Base-by-base conservation (phyloP, 164 flowering plant genomes). In the Cinnamomum micranthum region DNA sequence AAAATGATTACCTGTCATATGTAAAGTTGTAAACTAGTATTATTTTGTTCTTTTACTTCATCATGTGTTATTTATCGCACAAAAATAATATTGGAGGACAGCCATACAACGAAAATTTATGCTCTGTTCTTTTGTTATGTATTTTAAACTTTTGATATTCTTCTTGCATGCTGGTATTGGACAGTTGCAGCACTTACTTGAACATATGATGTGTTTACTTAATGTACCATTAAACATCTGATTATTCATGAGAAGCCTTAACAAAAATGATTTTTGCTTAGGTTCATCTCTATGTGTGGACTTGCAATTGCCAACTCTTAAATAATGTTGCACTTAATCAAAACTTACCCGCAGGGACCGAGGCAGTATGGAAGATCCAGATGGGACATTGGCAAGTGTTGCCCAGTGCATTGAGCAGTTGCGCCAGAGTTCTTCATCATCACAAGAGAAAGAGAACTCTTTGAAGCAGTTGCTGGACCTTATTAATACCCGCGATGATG, bases 321-420 rank as follows among this genome's bases (percentile, higher is more conserved):
- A 27, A n/a, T 31, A 20, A 72, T 33, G 51, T 28, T 2, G n/a
- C 55, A 68, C 50, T 50, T 22, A 41, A 58, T 14, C 60, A 25
- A 65, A n/a, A 5, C 74, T 63, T 50, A 67, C 55, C 50, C 82
- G 80, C 89, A 94, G 99, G 75, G 98, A 94, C 67, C 90, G 97
- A 25, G 85, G 74, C 12, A 71, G 85, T 81, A 90, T 96, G 97
- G 98, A 96, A 83, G 99, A 96, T 81, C 91, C 94, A 59, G 99
- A 96, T 86, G 98, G 98, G 71, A 94, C 97, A 80, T 75, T 94
- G 50, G 93, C 98, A 71, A 92, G 91, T 85, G 99, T 96, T 81
- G 99, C 98, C 62, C 99, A 94, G 77, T 96, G 97, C 85, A 91
- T 96, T 84, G 98, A 94, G 89, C 92, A 88, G 77, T 82, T 96